phyloP scores from a whole-genome alignment of 2,329 filamentous ascomycete genomes.

The Nemania diffusa region DNA sequence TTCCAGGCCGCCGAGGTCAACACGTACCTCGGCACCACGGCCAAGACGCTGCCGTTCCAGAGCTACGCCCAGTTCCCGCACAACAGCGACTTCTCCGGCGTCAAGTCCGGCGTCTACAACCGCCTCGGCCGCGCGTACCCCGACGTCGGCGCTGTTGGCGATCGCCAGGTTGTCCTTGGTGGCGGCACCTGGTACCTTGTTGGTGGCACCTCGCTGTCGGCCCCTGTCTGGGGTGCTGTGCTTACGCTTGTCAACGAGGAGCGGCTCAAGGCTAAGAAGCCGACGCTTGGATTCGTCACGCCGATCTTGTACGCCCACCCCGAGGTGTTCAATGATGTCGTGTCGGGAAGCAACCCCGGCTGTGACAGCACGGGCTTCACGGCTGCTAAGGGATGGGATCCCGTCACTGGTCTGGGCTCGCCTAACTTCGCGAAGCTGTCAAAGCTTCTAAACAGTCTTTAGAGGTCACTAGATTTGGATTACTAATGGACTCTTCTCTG shows the following conservation, averaged over 20 bases:
- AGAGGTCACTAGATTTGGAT: not conserved
- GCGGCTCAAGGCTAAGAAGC: conserved; percentile 57
- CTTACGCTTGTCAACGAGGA: conserved; percentile 64
- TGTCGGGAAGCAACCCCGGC: conserved; percentile 51
- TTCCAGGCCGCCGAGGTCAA: conserved; percentile 55
- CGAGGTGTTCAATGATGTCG: conserved; percentile 54
- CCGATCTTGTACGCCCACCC: conserved; percentile 61
- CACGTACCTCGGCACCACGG: conserved; percentile 51
- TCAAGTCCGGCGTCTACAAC: conserved; percentile 50
- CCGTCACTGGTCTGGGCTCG: conserved; percentile 52
- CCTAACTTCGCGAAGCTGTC: conserved; percentile 37
- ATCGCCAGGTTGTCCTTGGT: conserved; percentile 44
- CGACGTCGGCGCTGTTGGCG: conserved; percentile 57
- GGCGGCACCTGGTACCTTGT: conserved; percentile 48
- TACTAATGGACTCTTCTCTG: too few species aligned
- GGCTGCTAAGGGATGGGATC: conserved; percentile 55
- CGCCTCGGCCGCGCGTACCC: conserved; percentile 53
- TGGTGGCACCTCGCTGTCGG: conserved; percentile 65
- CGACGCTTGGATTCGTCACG: conserved; percentile 63
- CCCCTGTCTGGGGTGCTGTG: conserved; percentile 66
- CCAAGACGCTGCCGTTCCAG: conserved; percentile 39
- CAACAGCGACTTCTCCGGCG: conserved; percentile 50
- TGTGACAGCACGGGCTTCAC: conserved; percentile 56
- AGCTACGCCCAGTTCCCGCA: conserved; percentile 39
- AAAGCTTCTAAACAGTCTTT: conserved; percentile 31